Evolutionary conservation across 116 monocot species (phyloP).

Genomic region (Papilionanthe hybrid): DNA sequence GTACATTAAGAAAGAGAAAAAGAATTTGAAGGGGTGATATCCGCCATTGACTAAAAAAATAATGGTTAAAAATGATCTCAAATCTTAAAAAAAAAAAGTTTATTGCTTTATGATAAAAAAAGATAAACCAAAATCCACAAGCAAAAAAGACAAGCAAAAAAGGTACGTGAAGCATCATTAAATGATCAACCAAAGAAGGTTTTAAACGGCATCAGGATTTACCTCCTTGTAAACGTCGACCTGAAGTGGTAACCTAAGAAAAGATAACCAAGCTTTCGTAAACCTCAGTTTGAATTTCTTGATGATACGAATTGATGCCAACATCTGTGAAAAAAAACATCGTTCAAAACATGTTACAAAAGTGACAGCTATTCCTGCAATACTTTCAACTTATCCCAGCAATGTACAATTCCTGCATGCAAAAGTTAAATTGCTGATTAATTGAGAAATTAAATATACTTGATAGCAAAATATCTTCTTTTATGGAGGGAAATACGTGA

Average conservation of each 20-base stretch:
- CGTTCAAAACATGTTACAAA: not conserved
- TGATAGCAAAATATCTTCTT: not conserved
- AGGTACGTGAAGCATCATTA: not conserved
- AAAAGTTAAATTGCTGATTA: not conserved
- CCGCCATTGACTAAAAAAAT: not conserved
- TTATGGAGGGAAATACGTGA: too few relatives aligned
- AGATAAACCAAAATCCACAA: not conserved
- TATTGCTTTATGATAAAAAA: not conserved
- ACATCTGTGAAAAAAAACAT: constrained; percentile 7
- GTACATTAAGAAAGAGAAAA: not conserved
- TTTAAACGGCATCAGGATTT: constrained; percentile 7
- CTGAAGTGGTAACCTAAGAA: constrained; percentile 76
- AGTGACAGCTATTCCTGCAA: not conserved
- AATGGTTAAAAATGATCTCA: not conserved
- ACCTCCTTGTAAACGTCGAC: constrained; percentile 95
- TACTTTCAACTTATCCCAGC: not conserved
- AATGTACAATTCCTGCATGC: not conserved
- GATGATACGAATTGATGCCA: constrained; percentile 12
- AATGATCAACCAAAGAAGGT: not conserved
- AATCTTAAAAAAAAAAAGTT: not conserved
- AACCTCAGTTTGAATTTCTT: constrained; percentile 79
- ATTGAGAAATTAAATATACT: not conserved
- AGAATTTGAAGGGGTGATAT: not conserved
- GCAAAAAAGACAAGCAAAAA: not conserved
- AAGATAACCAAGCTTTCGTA: constrained; percentile 83